Evolutionary conservation across 441 rosid genomes (phyloP), one percentile per base, ranked within the genome.

Genomic region (Gossypium gossypioides): DNA sequence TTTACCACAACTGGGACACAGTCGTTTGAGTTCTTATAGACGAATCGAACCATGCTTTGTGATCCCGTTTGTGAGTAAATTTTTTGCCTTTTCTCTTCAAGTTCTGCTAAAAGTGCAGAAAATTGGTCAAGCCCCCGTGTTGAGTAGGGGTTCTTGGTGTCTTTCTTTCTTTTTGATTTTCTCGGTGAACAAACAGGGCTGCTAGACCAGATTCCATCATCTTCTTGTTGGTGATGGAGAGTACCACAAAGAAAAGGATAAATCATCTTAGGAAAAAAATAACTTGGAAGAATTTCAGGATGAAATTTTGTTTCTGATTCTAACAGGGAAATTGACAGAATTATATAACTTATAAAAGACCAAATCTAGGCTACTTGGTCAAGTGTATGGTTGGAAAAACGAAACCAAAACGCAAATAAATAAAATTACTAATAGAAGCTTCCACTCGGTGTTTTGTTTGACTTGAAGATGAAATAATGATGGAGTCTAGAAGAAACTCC

Each of bases 91-190:
- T 85, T 87, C 80, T 84, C 83, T 59, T 86, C 87, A n/a, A 89
- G 87, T 19, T 89, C 92, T 1, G 86, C 78, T 72, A 85, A 27
- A 60, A 86, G 90, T 1, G 84, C 81, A 24, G 85, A 82, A 75
- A 87, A 89, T 73, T 82, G 86, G 74, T 89, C 95, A 0, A 83
- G 88, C 21, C 95, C 92, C 0, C 82, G 86, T 0, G 51, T 24
- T 7, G 89, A 81, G 72, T 81, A 89, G 0, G 95, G 95, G 87
- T 89, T 89, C 78, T 83, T 84, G 80, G n/a, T 78, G 3, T 76
- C 56, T 69, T 68, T 80, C 74, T 48, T 60, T 66, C 74, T 80
- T 21, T 69, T 76, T 21, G 88, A 66, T 74, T 77, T 80, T 62
- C 80, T 78, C 21, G 86, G 84, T 13, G 89, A 58, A 1, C 83